phyloP scores from a whole-genome alignment of 306 rosid genomes.

The Rosa rugosa region DNA sequence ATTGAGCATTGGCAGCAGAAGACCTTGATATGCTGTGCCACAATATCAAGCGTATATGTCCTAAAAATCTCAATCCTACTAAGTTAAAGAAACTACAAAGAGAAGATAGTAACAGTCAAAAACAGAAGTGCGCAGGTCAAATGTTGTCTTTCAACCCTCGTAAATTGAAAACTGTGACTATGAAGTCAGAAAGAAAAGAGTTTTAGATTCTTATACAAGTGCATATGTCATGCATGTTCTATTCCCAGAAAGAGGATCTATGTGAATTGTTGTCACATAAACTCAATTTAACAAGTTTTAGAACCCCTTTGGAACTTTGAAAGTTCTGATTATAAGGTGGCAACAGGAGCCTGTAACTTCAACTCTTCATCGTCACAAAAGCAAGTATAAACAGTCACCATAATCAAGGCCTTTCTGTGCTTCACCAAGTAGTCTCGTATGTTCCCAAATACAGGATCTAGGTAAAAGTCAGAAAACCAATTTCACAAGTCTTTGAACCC shows the following conservation, averaged over 20 bases:
- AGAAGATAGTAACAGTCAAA: background rate
- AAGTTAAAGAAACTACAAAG: too few relatives aligned
- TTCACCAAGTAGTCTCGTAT: background rate
- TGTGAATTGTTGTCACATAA: background rate
- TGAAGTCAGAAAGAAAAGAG: background rate
- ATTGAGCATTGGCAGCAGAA: too few relatives aligned
- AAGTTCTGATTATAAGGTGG: background rate
- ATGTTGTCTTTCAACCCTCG: too few relatives aligned
- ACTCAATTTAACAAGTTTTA: background rate
- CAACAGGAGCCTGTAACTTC: background rate
- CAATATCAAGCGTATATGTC: too few relatives aligned
- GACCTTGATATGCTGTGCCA: too few relatives aligned
- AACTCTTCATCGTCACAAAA: background rate
- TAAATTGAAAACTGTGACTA: too few relatives aligned
- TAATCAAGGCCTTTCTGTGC: background rate
- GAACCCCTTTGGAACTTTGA: background rate
- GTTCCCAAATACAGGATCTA: background rate
- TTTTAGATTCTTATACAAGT: background rate
- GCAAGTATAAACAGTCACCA: background rate
- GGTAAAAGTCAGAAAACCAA: background rate
- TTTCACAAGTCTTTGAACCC: constrained; percentile 4
- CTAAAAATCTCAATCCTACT: too few relatives aligned
- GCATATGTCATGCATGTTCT: background rate
- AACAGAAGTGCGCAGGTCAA: background rate
- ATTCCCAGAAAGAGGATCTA: background rate